Evolutionary conservation across 1,284 basidiomycete genomes (phyloP), one percentile per base, ranked within the genome.

Genomic region (Dichomitus squalens): DNA sequence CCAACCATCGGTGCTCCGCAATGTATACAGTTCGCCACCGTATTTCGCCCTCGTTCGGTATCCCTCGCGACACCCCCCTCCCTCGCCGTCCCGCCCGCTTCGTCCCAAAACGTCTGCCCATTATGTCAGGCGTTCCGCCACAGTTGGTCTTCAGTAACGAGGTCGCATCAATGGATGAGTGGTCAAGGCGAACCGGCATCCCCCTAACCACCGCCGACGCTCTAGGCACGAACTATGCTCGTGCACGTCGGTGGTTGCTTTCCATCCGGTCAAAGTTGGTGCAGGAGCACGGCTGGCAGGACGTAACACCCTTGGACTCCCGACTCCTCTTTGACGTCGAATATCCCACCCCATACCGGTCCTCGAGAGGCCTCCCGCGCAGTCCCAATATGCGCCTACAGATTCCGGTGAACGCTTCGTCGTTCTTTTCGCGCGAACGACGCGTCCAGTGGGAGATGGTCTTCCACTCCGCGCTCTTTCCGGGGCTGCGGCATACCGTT

Each of bases 391-490:
- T 90, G 63, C 85, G 80, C 49, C 76, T 92, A 8, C 85, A 89
- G 68, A 81, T 91, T 48, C 90, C 90, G 7, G 76, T 85, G 55
- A 83, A 92, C 63, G 90, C 89, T 47, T 87, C 86, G 31, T 90
- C 90, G 18, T 92, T 92, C 73, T 92, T 92, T 75, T 88, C 87
- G 52, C 88, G 89, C 12, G 88, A 92, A 71, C 78, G 90, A 65
- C 82, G 88, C 60, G 82, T 92, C 43, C 90, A 92, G 68, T 92
- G 90, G 90, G 85, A 92, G 71, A 92, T 92, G 90, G 88, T 91
- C 63, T 92, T 92, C 70, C 89, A 92, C 72, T 85, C 84, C 67
- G 88, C 90, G 70, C 84, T 87, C 57, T 92, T 92, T 75, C 88
- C 88, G 63, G 86, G 85, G 41, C 82, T 91, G 62, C 82, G 90